Evolutionary conservation across 2,329 filamentous ascomycete genomes (phyloP).

Genomic region (Penicillium frequentans): DNA sequence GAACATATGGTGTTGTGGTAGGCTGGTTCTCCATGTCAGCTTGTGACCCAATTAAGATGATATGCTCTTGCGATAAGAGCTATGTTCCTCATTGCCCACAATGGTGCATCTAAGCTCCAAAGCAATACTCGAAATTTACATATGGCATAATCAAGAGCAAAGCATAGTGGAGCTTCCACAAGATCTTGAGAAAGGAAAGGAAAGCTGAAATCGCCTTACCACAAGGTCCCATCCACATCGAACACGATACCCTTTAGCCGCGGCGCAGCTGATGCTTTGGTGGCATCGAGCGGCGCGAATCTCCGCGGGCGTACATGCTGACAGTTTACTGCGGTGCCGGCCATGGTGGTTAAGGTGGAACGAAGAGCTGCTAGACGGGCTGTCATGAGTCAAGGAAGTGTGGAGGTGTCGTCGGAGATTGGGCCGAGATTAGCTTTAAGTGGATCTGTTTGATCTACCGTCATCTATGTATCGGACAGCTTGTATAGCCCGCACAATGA

Average conservation of each 20-base stretch:
- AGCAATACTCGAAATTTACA: background rate
- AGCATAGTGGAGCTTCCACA: background rate
- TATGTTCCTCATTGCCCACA: background rate
- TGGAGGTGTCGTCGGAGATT: background rate
- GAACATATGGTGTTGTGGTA: constrained; percentile 97
- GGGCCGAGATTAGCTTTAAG: background rate
- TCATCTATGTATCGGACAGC: background rate
- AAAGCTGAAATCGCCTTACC: constrained; percentile 54
- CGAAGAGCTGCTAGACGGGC: background rate
- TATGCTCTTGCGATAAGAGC: background rate
- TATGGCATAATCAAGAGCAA: background rate
- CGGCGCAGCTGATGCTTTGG: constrained; percentile 36
- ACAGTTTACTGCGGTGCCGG: constrained; percentile 10
- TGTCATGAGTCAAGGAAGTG: background rate
- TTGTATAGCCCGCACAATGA: background rate
- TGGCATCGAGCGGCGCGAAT: constrained; percentile 52
- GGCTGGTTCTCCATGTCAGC: constrained; percentile 49
- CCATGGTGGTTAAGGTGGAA: constrained; percentile 22
- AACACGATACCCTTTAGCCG: constrained; percentile 67
- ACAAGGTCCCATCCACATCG: constrained; percentile 93
- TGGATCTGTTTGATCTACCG: background rate
- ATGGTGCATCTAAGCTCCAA: background rate
- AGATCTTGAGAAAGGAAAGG: background rate
- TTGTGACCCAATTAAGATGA: background rate
- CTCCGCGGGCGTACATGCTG: constrained; percentile 37